Evolutionary conservation across 352 stramenopile species (phyloP).

Genomic region (Pythium oligandrum): DNA sequence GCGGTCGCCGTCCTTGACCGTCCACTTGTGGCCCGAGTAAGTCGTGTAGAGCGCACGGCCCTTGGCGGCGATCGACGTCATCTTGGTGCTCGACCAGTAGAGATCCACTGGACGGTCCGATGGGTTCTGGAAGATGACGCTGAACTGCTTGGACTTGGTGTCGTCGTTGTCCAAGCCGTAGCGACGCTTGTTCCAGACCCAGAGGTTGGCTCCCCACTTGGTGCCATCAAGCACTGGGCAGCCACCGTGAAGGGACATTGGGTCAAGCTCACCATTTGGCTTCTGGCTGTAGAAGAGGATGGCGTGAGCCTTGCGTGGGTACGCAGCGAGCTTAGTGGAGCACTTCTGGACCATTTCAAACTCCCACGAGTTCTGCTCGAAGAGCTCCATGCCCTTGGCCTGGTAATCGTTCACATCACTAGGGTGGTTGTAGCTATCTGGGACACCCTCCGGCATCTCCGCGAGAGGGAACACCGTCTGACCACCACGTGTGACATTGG

Average conservation of each 20-base stretch:
- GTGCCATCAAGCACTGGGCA: constrained; percentile 93
- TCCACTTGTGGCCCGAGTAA: constrained; percentile 66
- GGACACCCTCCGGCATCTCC: constrained; percentile 66
- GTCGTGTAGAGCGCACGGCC: constrained; percentile 52
- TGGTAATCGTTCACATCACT: constrained; percentile 35
- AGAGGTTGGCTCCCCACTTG: constrained; percentile 97
- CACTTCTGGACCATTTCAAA: constrained; percentile 76
- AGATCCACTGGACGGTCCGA: constrained; percentile 41
- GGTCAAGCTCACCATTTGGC: constrained; percentile 90
- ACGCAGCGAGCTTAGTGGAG: constrained; percentile 69
- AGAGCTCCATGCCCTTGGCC: constrained; percentile 41
- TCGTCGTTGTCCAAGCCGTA: constrained; percentile 46
- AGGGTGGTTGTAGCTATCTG: constrained; percentile 49
- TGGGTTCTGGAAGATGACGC: constrained; percentile 67
- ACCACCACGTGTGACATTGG: constrained; percentile 66
- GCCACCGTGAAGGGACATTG: constrained; percentile 85
- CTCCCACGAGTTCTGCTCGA: constrained; percentile 63
- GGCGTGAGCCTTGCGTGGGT: constrained; percentile 85
- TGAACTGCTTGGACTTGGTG: constrained; percentile 31
- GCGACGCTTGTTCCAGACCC: constrained; percentile 94
- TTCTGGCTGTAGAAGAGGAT: constrained; percentile 98
- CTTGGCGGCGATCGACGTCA: constrained; percentile 50
- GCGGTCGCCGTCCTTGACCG: constrained; percentile 43
- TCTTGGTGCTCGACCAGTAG: constrained; percentile 67
- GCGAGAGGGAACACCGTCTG: constrained; percentile 83